Evolutionary conservation across 2,329 filamentous ascomycete genomes (phyloP).

Genomic region (Arthrobotrys iridis): DNA sequence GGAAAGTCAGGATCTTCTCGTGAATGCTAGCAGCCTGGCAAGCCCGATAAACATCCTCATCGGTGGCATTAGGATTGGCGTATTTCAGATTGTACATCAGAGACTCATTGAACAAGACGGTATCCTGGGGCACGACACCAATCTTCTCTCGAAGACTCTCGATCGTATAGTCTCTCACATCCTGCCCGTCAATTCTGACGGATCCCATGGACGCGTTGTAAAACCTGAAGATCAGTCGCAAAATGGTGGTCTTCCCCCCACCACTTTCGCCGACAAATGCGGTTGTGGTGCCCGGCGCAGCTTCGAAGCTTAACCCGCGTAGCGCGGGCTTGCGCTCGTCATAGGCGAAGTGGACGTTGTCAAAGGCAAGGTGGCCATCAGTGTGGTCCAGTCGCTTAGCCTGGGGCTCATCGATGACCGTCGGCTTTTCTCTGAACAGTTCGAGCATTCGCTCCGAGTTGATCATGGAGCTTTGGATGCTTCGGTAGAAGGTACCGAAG

Average conservation of each 20-base stretch:
- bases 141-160: slow-evolving; percentile 92
- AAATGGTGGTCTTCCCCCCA: slow-evolving; percentile 95
- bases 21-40: slow-evolving; percentile 90
- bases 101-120: slow-evolving; percentile 91
- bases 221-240: slow-evolving; percentile 94
- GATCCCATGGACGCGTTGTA: slow-evolving; percentile 84
- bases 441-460: slow-evolving; percentile 95
- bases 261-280: slow-evolving; percentile 96
- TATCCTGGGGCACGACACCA: slow-evolving; percentile 96
- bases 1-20: slow-evolving; percentile 88
- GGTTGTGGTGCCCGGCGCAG: slow-evolving; percentile 88
- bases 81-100: slow-evolving; percentile 96
- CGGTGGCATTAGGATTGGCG: slow-evolving; percentile 80
- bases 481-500: slow-evolving; percentile 94
- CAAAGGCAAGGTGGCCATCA: slow-evolving; percentile 83
- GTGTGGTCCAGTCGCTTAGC: slow-evolving; percentile 74
- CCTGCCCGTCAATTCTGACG: slow-evolving; percentile 83
- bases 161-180: slow-evolving; percentile 87
- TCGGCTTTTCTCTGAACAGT: slow-evolving; percentile 94
- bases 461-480: slow-evolving; percentile 96
- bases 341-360: slow-evolving; percentile 90
- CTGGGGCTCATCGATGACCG: slow-evolving; percentile 79
- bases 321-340: slow-evolving; percentile 86
- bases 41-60: slow-evolving; percentile 82
- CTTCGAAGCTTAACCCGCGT: slow-evolving; percentile 83